Evolutionary conservation across 257 asterid genomes (phyloP), one percentile per base, ranked within the genome.

Genomic region (Lithospermum erythrorhizon): DNA sequence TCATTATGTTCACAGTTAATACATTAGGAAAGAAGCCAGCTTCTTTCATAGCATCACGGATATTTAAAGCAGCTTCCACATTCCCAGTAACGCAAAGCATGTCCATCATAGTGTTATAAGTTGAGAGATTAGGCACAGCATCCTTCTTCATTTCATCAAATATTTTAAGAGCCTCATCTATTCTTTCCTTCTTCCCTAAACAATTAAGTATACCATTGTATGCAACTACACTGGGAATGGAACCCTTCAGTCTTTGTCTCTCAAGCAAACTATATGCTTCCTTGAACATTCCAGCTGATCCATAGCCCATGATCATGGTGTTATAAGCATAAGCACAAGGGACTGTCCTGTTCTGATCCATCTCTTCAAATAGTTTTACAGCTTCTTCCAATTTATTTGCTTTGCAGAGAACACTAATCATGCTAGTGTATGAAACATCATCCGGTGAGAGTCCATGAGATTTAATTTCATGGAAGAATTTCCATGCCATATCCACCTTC

Each of bases 321-420:
- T 83, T 86, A 72, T 93, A 93, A 61, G 98, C 95, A 75, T 86
- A 88, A 15, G 98, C 98, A 72, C 96, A 91, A 1, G 98, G 98
- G 23, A 88, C 86, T 4, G 79, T 70, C 66, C 87, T 72, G 64
- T 80, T 78, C 72, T 27, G 52, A 64, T 88, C 98, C 94, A 91
- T 86, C 70, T 81, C 82, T 73, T 88, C 98, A 66, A 91, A 91
- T 70, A 91, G 70, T 73, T 86, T 89, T 41, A 81, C 78, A 47
- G 98, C 98, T 74, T 91, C 97, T 6, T 53, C 69, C 74, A 88
- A 72, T 68, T 70, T 82, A 68, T 77, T 71, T 53, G 82, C 80
- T 72, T 79, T 88, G 72, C 95, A 88, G 21, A 91, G 87, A 76
- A 88, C 95, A 52, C 95, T 90, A 17, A 91, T 82, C 97, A 88